These are phyloP conservation scores for Candida labiduridarum DNA, from an alignment of 1,139 yeast genomes.

Conservation along the genomic window DNA sequence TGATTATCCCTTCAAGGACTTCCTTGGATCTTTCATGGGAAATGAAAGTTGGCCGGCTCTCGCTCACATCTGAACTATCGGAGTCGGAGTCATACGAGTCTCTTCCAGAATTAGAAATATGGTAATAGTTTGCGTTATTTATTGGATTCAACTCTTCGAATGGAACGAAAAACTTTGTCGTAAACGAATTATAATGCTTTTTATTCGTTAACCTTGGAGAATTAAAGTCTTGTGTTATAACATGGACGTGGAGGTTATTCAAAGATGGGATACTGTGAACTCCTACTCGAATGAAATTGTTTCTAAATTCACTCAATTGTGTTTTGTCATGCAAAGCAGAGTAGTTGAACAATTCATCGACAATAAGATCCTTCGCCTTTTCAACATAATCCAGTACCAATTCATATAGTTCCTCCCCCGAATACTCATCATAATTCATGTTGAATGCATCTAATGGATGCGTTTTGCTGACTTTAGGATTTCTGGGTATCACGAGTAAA, in stretches of 20 bases:
- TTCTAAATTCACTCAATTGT: slow-evolving; percentile 24
- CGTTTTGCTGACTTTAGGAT: slow-evolving; percentile 33
- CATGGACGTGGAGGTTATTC: slow-evolving; percentile 71
- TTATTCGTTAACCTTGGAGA: slow-evolving; percentile 58
- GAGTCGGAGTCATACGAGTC: slow-evolving; percentile 11
- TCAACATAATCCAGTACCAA: slow-evolving; percentile 41
- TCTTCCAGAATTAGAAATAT: background rate
- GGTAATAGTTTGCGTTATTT: background rate
- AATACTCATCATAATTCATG: slow-evolving; percentile 20
- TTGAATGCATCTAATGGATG: slow-evolving; percentile 60
- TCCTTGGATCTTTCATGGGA: slow-evolving; percentile 13
- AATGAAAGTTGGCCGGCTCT: slow-evolving; percentile 7
- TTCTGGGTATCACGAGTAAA: slow-evolving; percentile 61
- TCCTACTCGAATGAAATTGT: slow-evolving; percentile 55
- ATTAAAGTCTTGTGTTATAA: slow-evolving; percentile 64
- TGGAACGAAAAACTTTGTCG: slow-evolving; percentile 61
- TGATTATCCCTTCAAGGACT: slow-evolving; percentile 30
- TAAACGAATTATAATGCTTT: slow-evolving; percentile 73
- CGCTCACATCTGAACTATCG: slow-evolving; percentile 6
- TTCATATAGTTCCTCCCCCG: slow-evolving; percentile 28
- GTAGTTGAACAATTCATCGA: slow-evolving; percentile 31
- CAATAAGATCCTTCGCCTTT: slow-evolving; percentile 42
- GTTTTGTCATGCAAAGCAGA: slow-evolving; percentile 14
- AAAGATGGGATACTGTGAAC: slow-evolving; percentile 74
- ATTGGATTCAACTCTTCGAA: slow-evolving; percentile 34